Evolutionary conservation across 352 stramenopile genomes (phyloP).

Genomic region (Globisporangium solare): DNA sequence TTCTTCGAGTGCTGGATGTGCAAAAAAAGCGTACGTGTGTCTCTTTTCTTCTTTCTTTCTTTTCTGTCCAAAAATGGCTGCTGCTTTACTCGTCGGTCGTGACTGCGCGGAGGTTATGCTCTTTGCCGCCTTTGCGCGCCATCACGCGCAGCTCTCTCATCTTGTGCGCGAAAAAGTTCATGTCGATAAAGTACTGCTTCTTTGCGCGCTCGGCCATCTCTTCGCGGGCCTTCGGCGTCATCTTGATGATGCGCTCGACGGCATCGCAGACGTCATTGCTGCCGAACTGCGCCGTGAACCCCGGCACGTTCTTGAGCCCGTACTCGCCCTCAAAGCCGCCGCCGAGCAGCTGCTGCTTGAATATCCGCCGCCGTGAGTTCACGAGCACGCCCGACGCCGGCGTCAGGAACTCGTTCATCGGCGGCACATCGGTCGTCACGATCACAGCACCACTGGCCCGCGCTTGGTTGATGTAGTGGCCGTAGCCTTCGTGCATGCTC

Average conservation of each 20-base stretch:
- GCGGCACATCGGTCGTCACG: constrained; percentile 42
- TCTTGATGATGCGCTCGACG: constrained; percentile 46
- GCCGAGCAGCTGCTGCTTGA: constrained; percentile 45
- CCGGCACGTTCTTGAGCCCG: constrained; percentile 38
- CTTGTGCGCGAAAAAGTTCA: constrained; percentile 57
- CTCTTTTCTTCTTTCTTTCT: too few relatives aligned
- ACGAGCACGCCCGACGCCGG: constrained; percentile 36
- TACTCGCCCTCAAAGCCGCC: constrained; percentile 44
- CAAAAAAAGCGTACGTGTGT: too few relatives aligned
- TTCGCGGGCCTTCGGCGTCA: constrained; percentile 39
- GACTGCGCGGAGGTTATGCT: constrained; percentile 4
- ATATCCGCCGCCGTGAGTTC: constrained; percentile 17
- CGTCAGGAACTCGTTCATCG: constrained; percentile 62
- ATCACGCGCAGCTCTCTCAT: constrained; percentile 45
- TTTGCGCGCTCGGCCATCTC: constrained; percentile 33
- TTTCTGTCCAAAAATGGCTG: too few relatives aligned
- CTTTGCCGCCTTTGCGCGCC: constrained; percentile 16
- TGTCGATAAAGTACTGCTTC: constrained; percentile 60
- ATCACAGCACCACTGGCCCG: constrained; percentile 36
- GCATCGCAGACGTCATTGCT: constrained; percentile 38
- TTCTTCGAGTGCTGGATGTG: too few relatives aligned
- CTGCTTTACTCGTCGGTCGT: not conserved
- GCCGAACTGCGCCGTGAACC: constrained; percentile 34
- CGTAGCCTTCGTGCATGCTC: constrained; percentile 50
- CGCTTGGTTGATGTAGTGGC: constrained; percentile 67